Evolutionary conservation across 2,329 filamentous ascomycete species (phyloP), one percentile per base, ranked within the genome.

Genomic region (Phymatotrichopsis omnivora): DNA sequence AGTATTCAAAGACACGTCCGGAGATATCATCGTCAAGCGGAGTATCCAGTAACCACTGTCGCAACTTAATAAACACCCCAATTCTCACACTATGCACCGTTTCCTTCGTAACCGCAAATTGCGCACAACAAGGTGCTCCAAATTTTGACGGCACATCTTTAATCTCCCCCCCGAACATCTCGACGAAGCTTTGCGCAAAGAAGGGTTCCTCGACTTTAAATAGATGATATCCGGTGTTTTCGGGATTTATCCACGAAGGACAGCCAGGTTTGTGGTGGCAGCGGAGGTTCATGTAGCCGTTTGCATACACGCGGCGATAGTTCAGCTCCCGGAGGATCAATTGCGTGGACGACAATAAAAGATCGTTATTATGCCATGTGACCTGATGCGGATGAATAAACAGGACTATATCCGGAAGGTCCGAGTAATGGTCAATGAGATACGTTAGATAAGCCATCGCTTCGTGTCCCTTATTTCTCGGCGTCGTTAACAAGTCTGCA

Each of bases 101-200:
- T 5, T 72, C 67, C 6, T 68, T 64, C 3, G 73, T 73, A 5
- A 80, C 71, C 0, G 72, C 77, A 51, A 81, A 81, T 60, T 81
- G 77, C 14, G 75, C 74, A 60, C 76, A 80, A 58, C 76, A 80
- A n/a, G 74, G 67, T 4, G 71, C 69, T n/a, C n/a, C n/a, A n/a
- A n/a, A n/a, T n/a, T n/a, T n/a, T 2, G 68, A 74, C 7, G 79
- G 66, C 8, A 67, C 57, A 1, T 64, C 59, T 0, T 74, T 73
- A 3, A 74, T 16, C 3, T 65, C 50, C 10, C 58, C 61, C 2
- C 64, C 67, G 24, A 69, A 60, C 1, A 71, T 57, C 49, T 69
- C 51, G 23, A 30, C 40, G 27, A 51, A 55, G 2, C 36, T 34
- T 2, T 16, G 60, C 46, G 63, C 53, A 49, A 69, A 72, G 5